Evolutionary conservation across 495 filamentous ascomycete species (phyloP).

Genomic region (Durotheca rogersii): DNA sequence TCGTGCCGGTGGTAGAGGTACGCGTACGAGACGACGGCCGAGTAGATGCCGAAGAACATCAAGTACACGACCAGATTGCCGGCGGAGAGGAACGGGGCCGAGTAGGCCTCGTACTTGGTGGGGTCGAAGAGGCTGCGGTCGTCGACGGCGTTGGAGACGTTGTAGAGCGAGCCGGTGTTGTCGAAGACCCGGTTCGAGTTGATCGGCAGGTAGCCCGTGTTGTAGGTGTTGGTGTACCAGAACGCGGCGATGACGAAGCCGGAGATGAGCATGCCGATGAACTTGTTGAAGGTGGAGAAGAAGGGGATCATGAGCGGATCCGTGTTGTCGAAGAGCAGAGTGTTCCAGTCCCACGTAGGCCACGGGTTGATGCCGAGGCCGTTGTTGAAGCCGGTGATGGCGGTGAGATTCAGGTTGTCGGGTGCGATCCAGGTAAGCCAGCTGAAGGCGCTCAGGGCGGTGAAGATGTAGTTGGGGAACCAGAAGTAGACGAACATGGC

Average conservation of each 20-base stretch:
- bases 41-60: constrained; percentile 45
- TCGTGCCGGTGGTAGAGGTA: constrained; percentile 44
- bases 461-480: constrained; percentile 48
- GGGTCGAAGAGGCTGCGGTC: constrained; percentile 40
- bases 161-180: constrained; percentile 41
- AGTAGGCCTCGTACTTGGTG: constrained; percentile 41
- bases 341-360: constrained; percentile 49
- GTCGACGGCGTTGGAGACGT: constrained; percentile 39
- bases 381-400: constrained; percentile 35
- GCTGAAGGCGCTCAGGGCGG: constrained; percentile 41
- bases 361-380: constrained; percentile 44
- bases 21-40: constrained; percentile 41
- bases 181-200: constrained; percentile 44
- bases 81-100: constrained; percentile 44
- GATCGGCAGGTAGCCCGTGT: constrained; percentile 43
- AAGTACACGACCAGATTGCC: constrained; percentile 39
- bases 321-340: constrained; percentile 29
- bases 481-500: constrained; percentile 48
- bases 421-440: constrained; percentile 49
- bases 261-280: constrained; percentile 35
- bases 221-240: constrained; percentile 43
- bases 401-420: constrained; percentile 34
- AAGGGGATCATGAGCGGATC: constrained; percentile 48
- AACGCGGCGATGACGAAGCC: constrained; percentile 37
- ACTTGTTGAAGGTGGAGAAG: constrained; percentile 47